phyloP scores from a whole-genome alignment of 805 yeast genomes.

The Blastobotrys chiropterorum region DNA sequence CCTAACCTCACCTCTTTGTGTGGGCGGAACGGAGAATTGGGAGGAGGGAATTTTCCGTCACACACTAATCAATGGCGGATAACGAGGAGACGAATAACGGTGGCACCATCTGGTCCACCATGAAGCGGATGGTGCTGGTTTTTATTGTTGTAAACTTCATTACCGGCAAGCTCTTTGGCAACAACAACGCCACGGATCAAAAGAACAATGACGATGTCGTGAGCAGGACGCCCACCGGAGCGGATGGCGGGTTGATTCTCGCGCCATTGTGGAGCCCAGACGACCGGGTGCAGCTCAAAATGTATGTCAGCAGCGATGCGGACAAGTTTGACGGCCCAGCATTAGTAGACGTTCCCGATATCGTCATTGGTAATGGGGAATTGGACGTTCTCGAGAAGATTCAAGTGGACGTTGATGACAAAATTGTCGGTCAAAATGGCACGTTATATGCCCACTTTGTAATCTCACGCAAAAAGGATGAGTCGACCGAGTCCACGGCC shows the following conservation, averaged over 20 bases:
- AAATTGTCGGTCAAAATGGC: constrained; percentile 22
- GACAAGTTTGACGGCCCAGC: neutral
- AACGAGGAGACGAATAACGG: neutral
- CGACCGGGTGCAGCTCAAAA: neutral
- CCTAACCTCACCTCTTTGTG: too few relatives aligned
- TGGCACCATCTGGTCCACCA: neutral
- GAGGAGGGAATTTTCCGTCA: neutral
- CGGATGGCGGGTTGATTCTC: neutral
- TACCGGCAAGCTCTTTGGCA: neutral
- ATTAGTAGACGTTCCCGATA: neutral
- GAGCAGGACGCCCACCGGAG: neutral
- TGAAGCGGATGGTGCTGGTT: neutral
- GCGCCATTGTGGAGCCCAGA: neutral
- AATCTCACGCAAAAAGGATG: constrained; percentile 13
- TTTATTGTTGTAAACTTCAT: neutral
- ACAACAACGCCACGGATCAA: neutral
- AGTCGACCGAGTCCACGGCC: neutral
- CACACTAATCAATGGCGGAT: neutral
- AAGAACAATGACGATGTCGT: neutral
- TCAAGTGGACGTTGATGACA: neutral
- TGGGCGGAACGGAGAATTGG: neutral
- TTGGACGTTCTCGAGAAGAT: neutral
- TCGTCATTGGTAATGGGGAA: neutral
- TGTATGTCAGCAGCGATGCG: neutral
- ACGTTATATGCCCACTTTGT: constrained; percentile 32